Evolutionary conservation across 2,329 filamentous ascomycete genomes (phyloP).

Genomic region (Aspergillus sp.): DNA sequence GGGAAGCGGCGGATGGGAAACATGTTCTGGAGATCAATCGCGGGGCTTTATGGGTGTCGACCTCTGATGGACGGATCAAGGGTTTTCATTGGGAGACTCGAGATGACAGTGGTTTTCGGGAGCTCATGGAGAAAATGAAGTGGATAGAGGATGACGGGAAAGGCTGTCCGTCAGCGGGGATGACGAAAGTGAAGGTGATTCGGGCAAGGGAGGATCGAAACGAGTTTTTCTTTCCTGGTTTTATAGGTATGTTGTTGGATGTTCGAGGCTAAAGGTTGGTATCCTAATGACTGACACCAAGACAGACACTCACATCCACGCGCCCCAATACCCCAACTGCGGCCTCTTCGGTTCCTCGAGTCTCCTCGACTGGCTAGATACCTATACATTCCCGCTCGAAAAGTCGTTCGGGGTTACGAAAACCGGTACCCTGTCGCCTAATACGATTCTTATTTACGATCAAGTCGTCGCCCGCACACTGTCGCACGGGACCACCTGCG

Average conservation of each 20-base stretch:
- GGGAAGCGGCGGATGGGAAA: slow-evolving; percentile 31
- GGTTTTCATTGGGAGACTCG: slow-evolving; percentile 27
- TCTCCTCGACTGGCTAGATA: slow-evolving; percentile 85
- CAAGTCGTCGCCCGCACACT: slow-evolving; percentile 73
- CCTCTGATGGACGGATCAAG: slow-evolving; percentile 25
- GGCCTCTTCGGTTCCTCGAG: slow-evolving; percentile 92
- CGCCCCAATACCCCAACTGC: slow-evolving; percentile 86
- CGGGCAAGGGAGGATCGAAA: slow-evolving; percentile 34
- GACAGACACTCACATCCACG: slow-evolving; percentile 88
- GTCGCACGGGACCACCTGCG: slow-evolving; percentile 83
- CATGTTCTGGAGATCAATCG: slow-evolving; percentile 47
- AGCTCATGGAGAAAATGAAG: slow-evolving; percentile 24
- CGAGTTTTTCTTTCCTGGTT: slow-evolving; percentile 41
- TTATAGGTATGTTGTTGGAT: slow-evolving; percentile 31
- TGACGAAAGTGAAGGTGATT: slow-evolving; percentile 23
- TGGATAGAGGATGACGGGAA: slow-evolving; percentile 17
- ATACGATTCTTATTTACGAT: slow-evolving; percentile 54
- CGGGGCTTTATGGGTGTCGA: slow-evolving; percentile 35
- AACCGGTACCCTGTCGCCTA: slow-evolving; percentile 15
- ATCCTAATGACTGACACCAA: neutral
- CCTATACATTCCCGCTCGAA: slow-evolving; percentile 92
- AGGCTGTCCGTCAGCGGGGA: neutral
- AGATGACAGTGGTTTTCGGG: slow-evolving; percentile 16
- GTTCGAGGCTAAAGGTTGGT: neutral
- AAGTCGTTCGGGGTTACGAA: slow-evolving; percentile 51